Evolutionary conservation across 2,329 filamentous ascomycete genomes (phyloP), one percentile per base, ranked within the genome.

Genomic region (Fusarium abutilonis): DNA sequence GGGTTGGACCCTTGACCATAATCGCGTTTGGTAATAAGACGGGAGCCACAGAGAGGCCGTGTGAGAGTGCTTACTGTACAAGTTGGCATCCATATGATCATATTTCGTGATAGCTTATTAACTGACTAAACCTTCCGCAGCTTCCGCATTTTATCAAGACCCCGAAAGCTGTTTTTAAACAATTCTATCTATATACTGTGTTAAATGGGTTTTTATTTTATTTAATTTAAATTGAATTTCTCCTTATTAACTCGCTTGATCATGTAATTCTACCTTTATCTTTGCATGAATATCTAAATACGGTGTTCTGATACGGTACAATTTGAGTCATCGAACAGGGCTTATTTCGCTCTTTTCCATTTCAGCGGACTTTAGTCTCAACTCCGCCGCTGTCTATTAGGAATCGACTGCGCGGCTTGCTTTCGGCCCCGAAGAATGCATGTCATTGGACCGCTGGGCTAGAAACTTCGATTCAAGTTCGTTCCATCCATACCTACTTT

Each of bases 41-140:
- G 44, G 23, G 23, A 26, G 23, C 23, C 23, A 26, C 21, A 9
- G 15, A 56, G 17, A 51, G 39, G 9, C 15, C 34, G 56, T 26
- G 41, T 40, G 46, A 41, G 31, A 41, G 31, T 31, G 26, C 31
- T 15, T 41, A 41, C 21, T 26, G 23, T 26, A 15, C 15, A 29
- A 34, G 9, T 36, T 42, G 26, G 19, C 23, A 26, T 26, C 13
- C 9, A 19, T 8, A 7, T 19, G 8, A 17, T 23, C 41, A 52
- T 54, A 19, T 14, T 14, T 19, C 9, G 17, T 54, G 29, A 15
- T 35, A 39, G 50, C 38, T 39, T 35, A 56, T 39, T 35, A 56
- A 60, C 55, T 47, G 32, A 42, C 41, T 60, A 42, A 56, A 64
- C 31, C 50, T 52, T 50, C 61, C 61, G 61, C 45, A 42, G 56